phyloP scores from a whole-genome alignment of 257 asterid genomes.

The Gentiana straminea region DNA sequence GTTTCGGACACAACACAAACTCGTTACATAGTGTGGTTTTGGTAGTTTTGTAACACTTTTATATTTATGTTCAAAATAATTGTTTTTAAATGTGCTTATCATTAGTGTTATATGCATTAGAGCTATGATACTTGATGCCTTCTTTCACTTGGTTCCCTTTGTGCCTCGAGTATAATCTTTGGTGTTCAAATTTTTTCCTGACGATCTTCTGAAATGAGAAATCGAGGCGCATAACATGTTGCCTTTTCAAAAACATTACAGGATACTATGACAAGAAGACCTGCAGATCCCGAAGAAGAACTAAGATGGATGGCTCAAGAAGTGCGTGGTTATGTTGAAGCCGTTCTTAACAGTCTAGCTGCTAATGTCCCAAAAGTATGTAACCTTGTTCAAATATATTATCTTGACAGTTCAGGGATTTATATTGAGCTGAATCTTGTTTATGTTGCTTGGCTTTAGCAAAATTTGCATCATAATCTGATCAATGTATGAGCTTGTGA shows the following conservation, averaged over 20 bases:
- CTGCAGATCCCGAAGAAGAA: slow-evolving; percentile 92
- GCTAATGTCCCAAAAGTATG: slow-evolving; percentile 93
- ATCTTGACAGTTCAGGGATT: no score
- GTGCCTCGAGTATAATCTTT: background rate
- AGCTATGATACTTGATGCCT: background rate
- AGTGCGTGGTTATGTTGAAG: slow-evolving; percentile 97
- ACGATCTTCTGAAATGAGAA: background rate
- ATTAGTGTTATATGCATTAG: background rate
- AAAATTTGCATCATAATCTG: no score
- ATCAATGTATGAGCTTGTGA: no score
- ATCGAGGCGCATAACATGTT: background rate
- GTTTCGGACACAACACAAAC: no score
- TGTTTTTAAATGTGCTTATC: background rate
- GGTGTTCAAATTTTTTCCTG: background rate
- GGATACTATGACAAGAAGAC: slow-evolving; percentile 86
- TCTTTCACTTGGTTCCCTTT: background rate
- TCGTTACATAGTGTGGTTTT: background rate
- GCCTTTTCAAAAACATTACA: slow-evolving; percentile 15
- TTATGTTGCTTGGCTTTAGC: no score
- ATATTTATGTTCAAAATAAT: background rate
- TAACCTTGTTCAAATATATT: slow-evolving; percentile 1
- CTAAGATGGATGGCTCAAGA: slow-evolving; percentile 98
- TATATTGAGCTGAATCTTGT: no score
- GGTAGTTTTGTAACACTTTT: background rate
- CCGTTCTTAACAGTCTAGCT: slow-evolving; percentile 89